Base-by-base conservation (phyloP, 352 stramenopile genomes). In the Phytophthora vignae region DNA sequence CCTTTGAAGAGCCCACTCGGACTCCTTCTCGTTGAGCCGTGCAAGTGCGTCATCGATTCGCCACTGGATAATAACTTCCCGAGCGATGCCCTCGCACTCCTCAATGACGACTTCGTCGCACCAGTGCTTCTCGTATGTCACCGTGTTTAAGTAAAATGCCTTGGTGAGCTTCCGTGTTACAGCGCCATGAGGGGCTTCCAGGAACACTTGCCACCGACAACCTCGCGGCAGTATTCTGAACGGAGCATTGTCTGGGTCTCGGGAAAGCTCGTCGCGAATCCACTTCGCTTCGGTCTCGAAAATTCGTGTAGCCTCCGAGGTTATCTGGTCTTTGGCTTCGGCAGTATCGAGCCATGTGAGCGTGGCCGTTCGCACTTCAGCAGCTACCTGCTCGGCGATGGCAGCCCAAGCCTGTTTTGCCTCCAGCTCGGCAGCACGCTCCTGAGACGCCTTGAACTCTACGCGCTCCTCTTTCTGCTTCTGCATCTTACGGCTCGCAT, bases 101-200 rank as follows among this genome's bases (percentile, higher is more conserved):
- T 92, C 84, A 58, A 92, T 78, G 49, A 88, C 75, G 15, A 94
- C 68, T 19, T 92, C 83, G 56, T 88, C 84, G 38, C 85, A 94
- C 61, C 90, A 68, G 69, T 90, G 71, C 58, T 91, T 92, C 33
- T 92, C 76, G 10, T 87, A 84, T 2, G 82, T 90, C 59, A 88
- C 73, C 0, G 57, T 74, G 68, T 94, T 89, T 12, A 91, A 68
- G 49, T 89, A 94, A 58, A 87, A 91, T 0, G 84, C 74, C 49
- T 94, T 92, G 31, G 87, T 78, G n/a, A 83, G 78, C 12, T 79
- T 75, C 11, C 64, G 46, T 29, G 61, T 64, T 19, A 76, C 68
- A 5, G 73, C 67, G 11, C 85, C 81, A 33, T 86, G 85, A 33
- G 82, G 82, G 17, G 90, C 83, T 67, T 80, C 73, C 3, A 94